A percentile compares a stretch with the other conserved stretches of the same genome.
phyloP scores from a whole-genome alignment of 2,329 filamentous ascomycete species.

The Onygenales sp. region DNA sequence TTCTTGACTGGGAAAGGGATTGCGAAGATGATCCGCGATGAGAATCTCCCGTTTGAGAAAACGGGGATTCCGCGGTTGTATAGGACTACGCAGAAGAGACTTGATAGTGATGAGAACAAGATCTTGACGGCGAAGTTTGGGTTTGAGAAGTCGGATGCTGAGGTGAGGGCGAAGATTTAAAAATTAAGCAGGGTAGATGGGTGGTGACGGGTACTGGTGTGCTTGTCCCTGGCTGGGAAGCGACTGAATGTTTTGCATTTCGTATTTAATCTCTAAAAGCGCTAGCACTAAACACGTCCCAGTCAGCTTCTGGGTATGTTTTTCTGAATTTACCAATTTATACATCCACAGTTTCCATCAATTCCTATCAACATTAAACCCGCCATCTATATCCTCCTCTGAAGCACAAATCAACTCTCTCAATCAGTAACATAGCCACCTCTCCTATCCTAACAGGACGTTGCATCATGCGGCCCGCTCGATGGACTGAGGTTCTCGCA shows the following conservation, averaged over 20 bases:
- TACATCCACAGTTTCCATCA: no score
- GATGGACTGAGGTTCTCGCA: constrained; percentile 36
- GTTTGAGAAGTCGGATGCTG: not conserved
- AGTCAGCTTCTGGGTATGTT: no score
- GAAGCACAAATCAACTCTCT: no score
- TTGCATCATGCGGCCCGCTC: constrained; percentile 11
- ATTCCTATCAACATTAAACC: no score
- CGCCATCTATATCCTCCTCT: no score
- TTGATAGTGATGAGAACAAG: constrained; percentile 15
- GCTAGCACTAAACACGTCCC: no score
- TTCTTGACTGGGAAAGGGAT: constrained; percentile 51
- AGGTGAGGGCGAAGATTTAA: not conserved
- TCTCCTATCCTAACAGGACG: not conserved
- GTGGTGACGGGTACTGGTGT: not conserved
- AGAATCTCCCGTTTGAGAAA: constrained; percentile 14
- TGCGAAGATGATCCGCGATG: constrained; percentile 42
- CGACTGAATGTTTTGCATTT: no score
- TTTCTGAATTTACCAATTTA: no score
- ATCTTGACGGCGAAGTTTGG: constrained; percentile 7
- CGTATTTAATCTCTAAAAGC: no score
- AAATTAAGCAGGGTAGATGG: not conserved
- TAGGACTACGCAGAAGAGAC: constrained; percentile 20
- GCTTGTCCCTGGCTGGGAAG: no score
- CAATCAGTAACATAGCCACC: no score
- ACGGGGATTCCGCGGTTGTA: constrained; percentile 25